Base-by-base conservation (phyloP, 139 green algal species). In the Chlorella ohadii region DNA sequence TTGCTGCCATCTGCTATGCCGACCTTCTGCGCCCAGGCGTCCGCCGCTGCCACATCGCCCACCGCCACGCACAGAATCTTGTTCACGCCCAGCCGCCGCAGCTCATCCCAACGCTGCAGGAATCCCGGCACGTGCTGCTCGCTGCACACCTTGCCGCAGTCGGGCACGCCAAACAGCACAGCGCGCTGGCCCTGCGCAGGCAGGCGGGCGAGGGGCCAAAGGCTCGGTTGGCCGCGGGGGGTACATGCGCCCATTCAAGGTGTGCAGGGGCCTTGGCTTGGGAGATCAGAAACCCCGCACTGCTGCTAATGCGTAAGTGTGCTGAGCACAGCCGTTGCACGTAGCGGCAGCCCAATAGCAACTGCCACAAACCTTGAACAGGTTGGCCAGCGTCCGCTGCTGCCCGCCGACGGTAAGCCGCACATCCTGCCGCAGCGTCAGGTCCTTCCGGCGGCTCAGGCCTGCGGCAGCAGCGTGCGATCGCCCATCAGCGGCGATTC, bases 91-190 rank as follows among this genome's bases (percentile, higher is more conserved):
- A 68, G 41, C 64, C 82, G 65, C 44, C 84, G 82, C 65, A 93
- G 44, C 51, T 85, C 81, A 23, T 92, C 82, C 31, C 75, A 70
- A 17, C 84, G 68, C 33, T 88, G 38, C 33, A 93, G 34, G 82
- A 84, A 93, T 23, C 76, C 71, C 15, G 89, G 87, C 36, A 91
- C 71, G 73, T 93, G 88, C 56, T 84, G 55, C 63, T 92, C 79
- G 63, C 59, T 85, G 75, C 90, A 93, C 25, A 91, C 87, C 56
- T 86, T 84, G 47, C 90, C 90, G 51, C 91, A 83, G 78, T 93
- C 87, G 31, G 90, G 90, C 33, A 93, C 75, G 16, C 90, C 90
- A 82, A 93, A 92, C 22, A 93, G 16, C 11, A 87, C 83, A 0
- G 84, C 67, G 2, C 85, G 68, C 27, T 90, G 28, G 27, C 87